Evolutionary conservation across 163 green algal genomes (phyloP), one percentile per base, ranked within the genome.

Genomic region (Chloromonas sp.): DNA sequence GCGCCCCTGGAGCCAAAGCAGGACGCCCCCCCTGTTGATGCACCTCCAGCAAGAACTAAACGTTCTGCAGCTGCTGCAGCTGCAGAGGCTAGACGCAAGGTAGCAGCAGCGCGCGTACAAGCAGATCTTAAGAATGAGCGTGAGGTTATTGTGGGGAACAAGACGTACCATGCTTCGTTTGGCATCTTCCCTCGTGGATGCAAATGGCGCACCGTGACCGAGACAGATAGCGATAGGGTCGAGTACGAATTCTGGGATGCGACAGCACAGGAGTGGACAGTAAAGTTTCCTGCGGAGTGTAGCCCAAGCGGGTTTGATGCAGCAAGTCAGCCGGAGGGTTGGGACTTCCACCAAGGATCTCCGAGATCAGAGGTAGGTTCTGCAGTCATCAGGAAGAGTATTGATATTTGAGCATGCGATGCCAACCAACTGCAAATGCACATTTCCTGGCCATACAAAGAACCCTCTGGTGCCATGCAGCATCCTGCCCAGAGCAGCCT

Each of bases 231-330:
- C 82, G 88, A 60, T 0, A 60, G 88, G 14, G 86, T 92, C 1
- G 15, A 88, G 71, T 97, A 97, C 71, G 87, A 97, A 85, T 98
- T 91, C 77, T 97, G 92, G 92, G 87, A 97, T 79, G 81, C 80
- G 0, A 14, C 58, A 0, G 14, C 58, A 0, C 5, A 87, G 59
- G 62, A 66, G 0, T 97, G 94, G 94, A 81, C 3, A 1, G 77
- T 86, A 15, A 71, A 91, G 59, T 87, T 87, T 71, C 95, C 94
- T 0, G 60, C 83, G 0, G 91, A 87, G 0, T 98, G 94, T 88
- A 82, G 81, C 0, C 82, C 94, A 0, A 87, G 86, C 0, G 90
- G 88, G 1, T 62, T 87, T 60, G 36, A 71, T 0, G 84, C 84
- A 0, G 60, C 60, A 3, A 70, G 80, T 8, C 71, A 86, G 2